These are phyloP conservation scores for Lathyrus aphaca DNA, from an alignment of 306 rosid species.

Conservation along the genomic window DNA sequence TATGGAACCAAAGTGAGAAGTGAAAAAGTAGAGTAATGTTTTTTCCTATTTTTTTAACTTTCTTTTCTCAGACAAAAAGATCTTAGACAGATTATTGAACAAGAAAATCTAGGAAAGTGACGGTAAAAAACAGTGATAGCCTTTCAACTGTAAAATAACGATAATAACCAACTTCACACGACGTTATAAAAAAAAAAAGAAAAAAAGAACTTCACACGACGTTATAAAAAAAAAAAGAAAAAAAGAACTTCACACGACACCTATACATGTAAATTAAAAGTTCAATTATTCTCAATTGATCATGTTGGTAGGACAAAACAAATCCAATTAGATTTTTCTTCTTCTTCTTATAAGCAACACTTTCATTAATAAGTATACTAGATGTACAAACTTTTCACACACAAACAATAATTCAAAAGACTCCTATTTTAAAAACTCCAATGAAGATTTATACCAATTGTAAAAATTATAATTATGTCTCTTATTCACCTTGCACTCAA, in stretches of 20 bases:
- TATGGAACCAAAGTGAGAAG: constrained; percentile 33
- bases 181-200: no score
- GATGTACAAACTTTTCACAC: no score
- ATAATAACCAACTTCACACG: constrained; percentile 29
- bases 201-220: constrained; percentile 24
- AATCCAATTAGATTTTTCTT: no score
- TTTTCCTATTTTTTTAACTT: constrained; percentile 9
- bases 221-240: no score
- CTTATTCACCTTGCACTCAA: no score
- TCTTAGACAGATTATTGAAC: constrained; percentile 3
- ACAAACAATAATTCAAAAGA: no score
- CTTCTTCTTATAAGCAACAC: no score
- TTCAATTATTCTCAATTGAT: constrained; percentile 34
- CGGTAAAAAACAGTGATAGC: constrained; percentile 30
- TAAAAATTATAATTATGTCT: no score
- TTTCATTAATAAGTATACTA: no score
- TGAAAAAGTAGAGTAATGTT: constrained; percentile 42
- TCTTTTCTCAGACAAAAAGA: background rate
- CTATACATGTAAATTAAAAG: constrained; percentile 29
- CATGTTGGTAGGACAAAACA: no score
- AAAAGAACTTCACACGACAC: constrained; percentile 24
- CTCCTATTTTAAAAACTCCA: no score
- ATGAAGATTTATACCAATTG: no score
- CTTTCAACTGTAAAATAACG: constrained; percentile 35
- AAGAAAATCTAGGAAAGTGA: constrained; percentile 36